Evolutionary conservation across 2,329 filamentous ascomycete genomes (phyloP).

Genomic region (Ophiosphaerella narmari): DNA sequence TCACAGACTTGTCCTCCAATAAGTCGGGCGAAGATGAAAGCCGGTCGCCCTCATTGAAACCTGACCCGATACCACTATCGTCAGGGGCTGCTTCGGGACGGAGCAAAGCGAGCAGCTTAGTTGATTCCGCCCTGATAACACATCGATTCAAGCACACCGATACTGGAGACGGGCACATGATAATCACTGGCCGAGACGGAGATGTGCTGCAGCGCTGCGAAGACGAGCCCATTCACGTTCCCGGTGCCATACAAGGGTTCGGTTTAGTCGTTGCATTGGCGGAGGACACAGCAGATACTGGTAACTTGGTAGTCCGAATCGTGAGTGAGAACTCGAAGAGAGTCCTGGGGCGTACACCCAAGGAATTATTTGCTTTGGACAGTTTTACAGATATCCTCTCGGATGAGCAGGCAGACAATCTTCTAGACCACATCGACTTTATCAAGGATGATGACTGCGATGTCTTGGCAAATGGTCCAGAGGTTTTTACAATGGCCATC

Average conservation of each 20-base stretch:
- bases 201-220: conserved; percentile 78
- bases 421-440: conserved; percentile 86
- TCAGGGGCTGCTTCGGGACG: conserved; percentile 34
- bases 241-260: conserved; percentile 80
- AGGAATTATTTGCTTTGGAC: conserved; percentile 72
- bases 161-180: conserved; percentile 77
- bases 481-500: conserved; percentile 81
- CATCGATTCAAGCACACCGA: conserved; percentile 78
- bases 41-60: conserved; percentile 24
- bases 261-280: conserved; percentile 76
- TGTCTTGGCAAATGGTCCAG: conserved; percentile 74
- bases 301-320: conserved; percentile 70
- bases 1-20: conserved; percentile 42
- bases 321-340: conserved; percentile 80
- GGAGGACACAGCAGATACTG: conserved; percentile 64
- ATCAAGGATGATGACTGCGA: conserved; percentile 82
- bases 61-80: conserved; percentile 27
- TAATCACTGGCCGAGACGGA: conserved; percentile 79
- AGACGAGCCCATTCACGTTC: conserved; percentile 88
- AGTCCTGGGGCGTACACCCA: conserved; percentile 77
- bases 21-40: conserved; percentile 27
- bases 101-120: conserved; percentile 44
- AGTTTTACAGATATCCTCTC: conserved; percentile 84
- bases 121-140: conserved; percentile 62
- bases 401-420: conserved; percentile 81